phyloP scores from a whole-genome alignment of 2,329 filamentous ascomycete species.

The Beauveria australis region DNA sequence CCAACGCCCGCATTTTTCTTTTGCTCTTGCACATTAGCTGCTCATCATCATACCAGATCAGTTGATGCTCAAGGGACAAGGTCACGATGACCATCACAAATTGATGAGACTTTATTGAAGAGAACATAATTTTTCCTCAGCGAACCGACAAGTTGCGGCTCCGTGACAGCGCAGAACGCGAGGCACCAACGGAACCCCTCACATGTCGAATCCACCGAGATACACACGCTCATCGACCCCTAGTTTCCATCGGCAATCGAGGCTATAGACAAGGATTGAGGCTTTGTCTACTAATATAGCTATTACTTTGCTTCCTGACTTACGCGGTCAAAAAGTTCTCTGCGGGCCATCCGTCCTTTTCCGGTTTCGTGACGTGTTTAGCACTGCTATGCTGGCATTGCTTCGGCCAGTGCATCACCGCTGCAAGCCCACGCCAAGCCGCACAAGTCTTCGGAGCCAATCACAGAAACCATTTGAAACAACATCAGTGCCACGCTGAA shows the following conservation, averaged over 20 bases:
- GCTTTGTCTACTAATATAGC: neutral
- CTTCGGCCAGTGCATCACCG: neutral
- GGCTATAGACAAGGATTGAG: conserved; percentile 1
- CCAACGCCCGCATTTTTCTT: neutral
- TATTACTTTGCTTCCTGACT: neutral
- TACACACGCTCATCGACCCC: neutral
- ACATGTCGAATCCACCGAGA: neutral
- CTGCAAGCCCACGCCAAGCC: neutral
- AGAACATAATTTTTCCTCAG: neutral
- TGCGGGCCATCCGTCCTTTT: neutral
- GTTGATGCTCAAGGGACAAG: neutral
- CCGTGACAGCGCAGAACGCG: neutral
- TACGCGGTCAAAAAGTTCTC: too few relatives aligned
- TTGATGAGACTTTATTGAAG: neutral
- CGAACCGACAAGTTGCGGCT: neutral
- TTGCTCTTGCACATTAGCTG: neutral
- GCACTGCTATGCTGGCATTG: neutral
- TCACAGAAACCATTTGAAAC: neutral
- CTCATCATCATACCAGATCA: neutral
- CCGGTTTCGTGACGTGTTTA: neutral
- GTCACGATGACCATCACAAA: neutral
- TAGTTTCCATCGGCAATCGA: neutral
- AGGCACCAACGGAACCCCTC: neutral
- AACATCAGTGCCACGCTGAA: neutral
- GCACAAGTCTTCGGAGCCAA: neutral